Evolutionary conservation across 2,329 filamentous ascomycete genomes (phyloP), one percentile per base, ranked within the genome.

Genomic region (Aspergillus neoniger): DNA sequence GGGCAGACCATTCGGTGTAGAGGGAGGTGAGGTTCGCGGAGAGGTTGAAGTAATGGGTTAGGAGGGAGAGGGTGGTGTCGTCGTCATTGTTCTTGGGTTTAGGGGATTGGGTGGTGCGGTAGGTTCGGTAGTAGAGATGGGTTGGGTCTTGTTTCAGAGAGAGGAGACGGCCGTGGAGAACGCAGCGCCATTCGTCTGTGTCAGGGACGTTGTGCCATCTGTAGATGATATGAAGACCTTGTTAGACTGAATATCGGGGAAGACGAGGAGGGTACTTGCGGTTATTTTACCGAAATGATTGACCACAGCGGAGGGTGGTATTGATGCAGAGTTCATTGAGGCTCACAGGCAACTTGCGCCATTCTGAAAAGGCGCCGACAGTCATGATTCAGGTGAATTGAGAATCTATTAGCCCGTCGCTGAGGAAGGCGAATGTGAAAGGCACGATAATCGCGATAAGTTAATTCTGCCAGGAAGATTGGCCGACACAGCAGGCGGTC

Each of bases 231-330:
- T 65, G 32, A 65, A 30, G 38, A 32, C 9, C 5, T 36, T 25
- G 25, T 61, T 44, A 55, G 56, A 43, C 43, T 50, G 23, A 25
- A 51, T n/a, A 6, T 36, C 32, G 43, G 25, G 15, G 32, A 10
- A 36, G 19, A 12, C 6, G 30, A 14, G 15, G 17, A 39, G 25
- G 25, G 25, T 36, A 47, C 19, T 51, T 52, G 56, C 14, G 12
- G 39, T 61, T 36, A 2, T 15, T 1, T 36, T 76, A 86, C 85
- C 86, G 80, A 68, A 99, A 99, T 0, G 94, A 96, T 76, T 99
- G 95, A 3, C 95, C 95, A 74, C 95, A 99, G 63, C 94, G 88
- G 36, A 99, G 81, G 0, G 92, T 96, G 0, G 94, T 99, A 70
- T 96, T 92, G 66, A 99, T 92, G 74, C 92, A 97, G 4, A 99